phyloP scores from a whole-genome alignment of 345 rosid species.

The Dipteronia dyeriana region DNA sequence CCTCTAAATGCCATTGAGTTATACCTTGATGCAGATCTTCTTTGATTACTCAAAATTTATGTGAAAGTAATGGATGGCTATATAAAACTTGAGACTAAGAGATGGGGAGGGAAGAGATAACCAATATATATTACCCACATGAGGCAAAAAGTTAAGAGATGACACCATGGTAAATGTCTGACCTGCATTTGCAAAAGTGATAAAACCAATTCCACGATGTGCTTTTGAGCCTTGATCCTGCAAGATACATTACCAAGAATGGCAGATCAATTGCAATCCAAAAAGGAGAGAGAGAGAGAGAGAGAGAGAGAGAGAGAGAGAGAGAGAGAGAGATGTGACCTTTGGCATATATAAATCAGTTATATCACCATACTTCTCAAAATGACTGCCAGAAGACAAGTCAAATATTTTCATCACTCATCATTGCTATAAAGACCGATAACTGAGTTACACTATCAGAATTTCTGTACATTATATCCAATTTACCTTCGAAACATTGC shows the following conservation, averaged over 20 bases:
- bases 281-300: neutral
- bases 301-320: constrained; percentile 6
- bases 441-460: neutral
- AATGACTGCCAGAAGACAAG: constrained; percentile 63
- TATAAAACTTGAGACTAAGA: neutral
- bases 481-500: constrained; percentile 78
- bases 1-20: neutral
- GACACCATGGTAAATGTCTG: constrained; percentile 19
- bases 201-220: constrained; percentile 96
- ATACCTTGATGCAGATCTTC: neutral
- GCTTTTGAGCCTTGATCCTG: constrained; percentile 87
- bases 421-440: constrained; percentile 7
- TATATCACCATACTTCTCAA: constrained; percentile 92
- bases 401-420: constrained; percentile 18
- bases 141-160: constrained; percentile 11
- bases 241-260: constrained; percentile 13
- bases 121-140: neutral
- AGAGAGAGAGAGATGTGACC: constrained; percentile 44
- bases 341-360: constrained; percentile 96
- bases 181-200: constrained; percentile 91
- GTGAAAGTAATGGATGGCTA: neutral
- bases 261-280: constrained; percentile 1
- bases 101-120: neutral
- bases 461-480: neutral
- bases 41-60: neutral